Percentiles rank a stretch among this genome's conserved stretches.
These are phyloP conservation scores for Tricholoma flavovirens DNA, from an alignment of 768 basidiomycete genomes.

Conservation along the genomic window DNA sequence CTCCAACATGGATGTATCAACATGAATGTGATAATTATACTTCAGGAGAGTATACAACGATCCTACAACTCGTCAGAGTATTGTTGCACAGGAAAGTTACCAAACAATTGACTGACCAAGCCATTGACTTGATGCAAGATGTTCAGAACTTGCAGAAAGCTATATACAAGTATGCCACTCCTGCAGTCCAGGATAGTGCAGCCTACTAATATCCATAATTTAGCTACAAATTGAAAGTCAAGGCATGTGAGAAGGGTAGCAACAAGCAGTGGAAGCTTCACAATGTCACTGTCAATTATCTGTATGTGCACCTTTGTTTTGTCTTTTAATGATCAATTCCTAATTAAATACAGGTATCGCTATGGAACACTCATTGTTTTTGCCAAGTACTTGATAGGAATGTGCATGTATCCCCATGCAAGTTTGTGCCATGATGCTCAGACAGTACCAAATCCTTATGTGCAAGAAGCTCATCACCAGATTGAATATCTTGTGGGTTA, in stretches of 20 bases:
- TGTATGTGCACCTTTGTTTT: constrained; percentile 41
- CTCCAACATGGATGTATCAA: too few relatives aligned
- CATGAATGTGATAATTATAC: background rate
- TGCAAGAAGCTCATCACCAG: too few relatives aligned
- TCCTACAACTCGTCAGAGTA: constrained; percentile 89
- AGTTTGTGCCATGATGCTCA: too few relatives aligned
- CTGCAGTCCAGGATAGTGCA: background rate
- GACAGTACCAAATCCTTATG: too few relatives aligned
- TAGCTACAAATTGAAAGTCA: constrained; percentile 89
- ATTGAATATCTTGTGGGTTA: too few relatives aligned
- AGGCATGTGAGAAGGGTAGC: constrained; percentile 75
- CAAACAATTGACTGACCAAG: constrained; percentile 83
- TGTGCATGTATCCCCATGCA: too few relatives aligned
- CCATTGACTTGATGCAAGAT: constrained; percentile 90
- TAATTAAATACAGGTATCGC: constrained; percentile 48
- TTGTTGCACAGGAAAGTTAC: constrained; percentile 89
- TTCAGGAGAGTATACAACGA: constrained; percentile 95
- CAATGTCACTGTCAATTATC: constrained; percentile 80
- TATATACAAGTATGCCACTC: constrained; percentile 75
- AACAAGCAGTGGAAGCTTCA: constrained; percentile 71
- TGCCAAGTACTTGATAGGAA: constrained; percentile 90
- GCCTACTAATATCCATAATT: constrained; percentile 2
- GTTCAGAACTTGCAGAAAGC: constrained; percentile 96
- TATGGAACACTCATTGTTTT: constrained; percentile 93
- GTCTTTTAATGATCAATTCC: background rate